Percentiles rank a stretch among this genome's conserved stretches.
Conservation (phyloP, 202 grass and related monocot genomes). For the Musa balbisiana region DNA sequence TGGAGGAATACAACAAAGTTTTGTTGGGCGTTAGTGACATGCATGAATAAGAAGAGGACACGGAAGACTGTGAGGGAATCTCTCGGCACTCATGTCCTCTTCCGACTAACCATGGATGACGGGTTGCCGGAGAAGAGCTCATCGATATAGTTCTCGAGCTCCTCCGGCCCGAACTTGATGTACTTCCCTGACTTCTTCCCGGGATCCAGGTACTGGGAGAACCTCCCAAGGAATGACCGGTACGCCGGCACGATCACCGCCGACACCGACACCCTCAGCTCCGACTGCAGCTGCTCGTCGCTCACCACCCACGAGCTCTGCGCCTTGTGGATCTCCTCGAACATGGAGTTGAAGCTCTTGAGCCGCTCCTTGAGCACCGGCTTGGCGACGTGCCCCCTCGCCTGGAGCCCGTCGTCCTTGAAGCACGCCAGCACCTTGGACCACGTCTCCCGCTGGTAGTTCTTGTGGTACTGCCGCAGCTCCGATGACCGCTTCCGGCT, state of each 20-base stretch:
- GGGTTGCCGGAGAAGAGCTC: slow-evolving; percentile 80
- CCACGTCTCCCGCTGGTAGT: slow-evolving; percentile 95
- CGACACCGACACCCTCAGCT: slow-evolving; percentile 74
- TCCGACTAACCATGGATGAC: slow-evolving; percentile 47
- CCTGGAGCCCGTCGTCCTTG: slow-evolving; percentile 47
- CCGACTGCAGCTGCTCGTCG: slow-evolving; percentile 90
- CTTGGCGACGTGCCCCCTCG: slow-evolving; percentile 47
- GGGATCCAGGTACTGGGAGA: slow-evolving; percentile 41
- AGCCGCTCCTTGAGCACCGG: slow-evolving; percentile 70
- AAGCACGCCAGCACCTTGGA: slow-evolving; percentile 47
- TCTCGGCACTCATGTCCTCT: slow-evolving; percentile 31
- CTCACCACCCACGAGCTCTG: slow-evolving; percentile 70
- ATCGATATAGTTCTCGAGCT: slow-evolving; percentile 69
- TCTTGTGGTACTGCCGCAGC: slow-evolving; percentile 82
- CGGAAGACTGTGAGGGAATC: not conserved
- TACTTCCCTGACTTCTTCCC: slow-evolving; percentile 82
- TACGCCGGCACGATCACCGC: slow-evolving; percentile 84
- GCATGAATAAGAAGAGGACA: too few relatives aligned
- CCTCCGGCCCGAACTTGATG: slow-evolving; percentile 60
- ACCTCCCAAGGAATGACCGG: slow-evolving; percentile 59
- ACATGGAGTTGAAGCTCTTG: slow-evolving; percentile 74
- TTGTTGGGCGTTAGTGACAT: not conserved
- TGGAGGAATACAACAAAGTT: too few relatives aligned
- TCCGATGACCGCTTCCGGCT: slow-evolving; percentile 66
- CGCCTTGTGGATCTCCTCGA: slow-evolving; percentile 78